Evolutionary conservation across 768 basidiomycete species (phyloP), one percentile per base, ranked within the genome.

Genomic region (Tylopilus balloui): DNA sequence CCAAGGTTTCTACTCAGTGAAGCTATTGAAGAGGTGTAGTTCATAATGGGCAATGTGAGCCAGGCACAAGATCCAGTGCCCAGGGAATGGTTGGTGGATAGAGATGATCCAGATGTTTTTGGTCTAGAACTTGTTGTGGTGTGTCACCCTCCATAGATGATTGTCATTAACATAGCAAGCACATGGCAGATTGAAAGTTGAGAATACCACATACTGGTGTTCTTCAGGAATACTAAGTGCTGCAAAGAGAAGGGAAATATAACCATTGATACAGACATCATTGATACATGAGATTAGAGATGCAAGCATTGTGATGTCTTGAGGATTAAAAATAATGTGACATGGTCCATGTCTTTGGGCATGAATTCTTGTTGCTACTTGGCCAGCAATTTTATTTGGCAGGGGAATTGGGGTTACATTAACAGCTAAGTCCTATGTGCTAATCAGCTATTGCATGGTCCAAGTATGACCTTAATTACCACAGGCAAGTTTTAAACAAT

Each of bases 81-180:
- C n/a, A 8, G 8, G 8, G 24, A 8, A 25, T 29, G 48, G 41
- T 1, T 12, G 25, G 15, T 27, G 21, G 15, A 41, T 48, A 5
- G 47, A 17, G 17, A 47, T 27, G 13, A 47, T 37, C 35, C 40
- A 42, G 9, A 27, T 27, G 4, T 41, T n/a, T 10, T 66, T 68
- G 0, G 11, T 14, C 70, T 70, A 73, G 45, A 63, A 75, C 0
- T 25, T 13, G 3, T 13, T 40, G 23, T 25, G 39, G 7, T 17
- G 3, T 0, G n/a, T 25, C 0, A 15, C 24, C 3, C 25, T 15
- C 7, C 6, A 40, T n/a, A 40, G 11, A 9, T 40, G 7, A 2
- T 3, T 0, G 7, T 25, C 15, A 15, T 6, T n/a, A 5, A 25
- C 11, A 10, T 40, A 15, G 6, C 6, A 15, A 15, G 24, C 24